Percentiles rank a stretch among this genome's conserved stretches.
phyloP scores from a whole-genome alignment of 2,329 filamentous ascomycete species.

The Cadophora sp. region DNA sequence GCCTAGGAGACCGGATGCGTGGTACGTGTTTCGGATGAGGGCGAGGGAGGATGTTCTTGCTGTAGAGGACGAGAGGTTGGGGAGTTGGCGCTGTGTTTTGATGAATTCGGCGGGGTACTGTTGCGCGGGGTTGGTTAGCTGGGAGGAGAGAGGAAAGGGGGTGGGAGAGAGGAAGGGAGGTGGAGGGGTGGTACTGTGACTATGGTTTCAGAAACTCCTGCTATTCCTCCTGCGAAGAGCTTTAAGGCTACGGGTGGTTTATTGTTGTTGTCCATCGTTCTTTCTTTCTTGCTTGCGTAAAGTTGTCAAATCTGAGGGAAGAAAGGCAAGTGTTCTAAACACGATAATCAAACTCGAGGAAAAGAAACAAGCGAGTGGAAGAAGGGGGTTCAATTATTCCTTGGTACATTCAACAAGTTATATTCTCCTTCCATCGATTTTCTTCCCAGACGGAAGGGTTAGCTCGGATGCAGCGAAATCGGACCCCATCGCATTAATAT shows the following conservation, averaged over 20 bases:
- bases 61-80: not conserved
- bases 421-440: too few species aligned
- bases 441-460: too few species aligned
- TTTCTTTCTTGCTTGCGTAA: not conserved
- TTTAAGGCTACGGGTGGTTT: not conserved
- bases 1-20: conserved; percentile 9
- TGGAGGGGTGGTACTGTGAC: conserved; percentile 9
- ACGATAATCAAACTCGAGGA: too few species aligned
- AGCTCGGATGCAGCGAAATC: too few species aligned
- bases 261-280: not conserved
- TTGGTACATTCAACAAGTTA: too few species aligned
- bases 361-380: too few species aligned
- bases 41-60: conserved; percentile 14
- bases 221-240: conserved; percentile 23
- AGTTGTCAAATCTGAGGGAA: too few species aligned
- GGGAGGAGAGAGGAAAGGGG: not conserved
- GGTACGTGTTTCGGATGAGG: conserved; percentile 18
- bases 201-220: conserved; percentile 25
- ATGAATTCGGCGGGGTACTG: conserved; percentile 28
- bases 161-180: not conserved
- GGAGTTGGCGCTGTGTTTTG: conserved; percentile 28
- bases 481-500: too few species aligned
- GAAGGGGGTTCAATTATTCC: too few species aligned
- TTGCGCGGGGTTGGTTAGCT: not conserved
- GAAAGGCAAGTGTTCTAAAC: too few species aligned